Evolutionary conservation across 441 rosid genomes (phyloP).

Genomic region (Arabidopsis lyrata): DNA sequence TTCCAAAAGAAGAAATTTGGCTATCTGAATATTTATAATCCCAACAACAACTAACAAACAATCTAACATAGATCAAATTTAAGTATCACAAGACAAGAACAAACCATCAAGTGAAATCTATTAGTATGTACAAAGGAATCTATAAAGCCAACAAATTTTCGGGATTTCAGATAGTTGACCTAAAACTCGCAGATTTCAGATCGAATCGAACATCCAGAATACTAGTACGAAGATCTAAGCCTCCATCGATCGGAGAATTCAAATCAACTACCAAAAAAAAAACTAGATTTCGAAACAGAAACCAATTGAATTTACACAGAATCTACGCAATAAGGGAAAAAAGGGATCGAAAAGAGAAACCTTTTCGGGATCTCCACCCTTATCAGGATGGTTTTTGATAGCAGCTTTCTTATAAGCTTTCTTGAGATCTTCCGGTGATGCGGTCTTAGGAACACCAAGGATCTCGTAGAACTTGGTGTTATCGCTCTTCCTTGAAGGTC

Average conservation of each 20-base stretch:
- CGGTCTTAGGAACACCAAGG: conserved; percentile 72
- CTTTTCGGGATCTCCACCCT: conserved; percentile 92
- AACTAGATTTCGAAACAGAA: background rate
- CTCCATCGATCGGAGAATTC: conserved; percentile 15
- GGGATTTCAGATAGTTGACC: conserved; percentile 37
- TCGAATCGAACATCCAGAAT: conserved; percentile 1
- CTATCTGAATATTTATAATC: background rate
- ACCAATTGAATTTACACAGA: conserved; percentile 11
- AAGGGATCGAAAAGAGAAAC: conserved; percentile 41
- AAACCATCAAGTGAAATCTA: conserved; percentile 1
- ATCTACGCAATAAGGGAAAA: background rate
- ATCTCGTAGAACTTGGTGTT: conserved; percentile 75
- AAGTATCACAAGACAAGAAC: background rate
- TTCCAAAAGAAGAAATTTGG: background rate
- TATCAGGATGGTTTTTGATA: conserved; percentile 90
- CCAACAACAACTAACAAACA: conserved; percentile 1
- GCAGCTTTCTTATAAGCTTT: conserved; percentile 85
- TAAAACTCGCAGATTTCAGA: conserved; percentile 29
- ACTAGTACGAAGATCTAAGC: conserved; percentile 13
- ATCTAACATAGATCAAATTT: background rate
- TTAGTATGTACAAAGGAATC: background rate
- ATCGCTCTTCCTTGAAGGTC: conserved; percentile 68
- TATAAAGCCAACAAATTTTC: background rate
- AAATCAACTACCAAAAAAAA: background rate
- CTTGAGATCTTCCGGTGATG: conserved; percentile 73